phyloP scores from a whole-genome alignment of 768 basidiomycete genomes.

The Lactifluus volemus region DNA sequence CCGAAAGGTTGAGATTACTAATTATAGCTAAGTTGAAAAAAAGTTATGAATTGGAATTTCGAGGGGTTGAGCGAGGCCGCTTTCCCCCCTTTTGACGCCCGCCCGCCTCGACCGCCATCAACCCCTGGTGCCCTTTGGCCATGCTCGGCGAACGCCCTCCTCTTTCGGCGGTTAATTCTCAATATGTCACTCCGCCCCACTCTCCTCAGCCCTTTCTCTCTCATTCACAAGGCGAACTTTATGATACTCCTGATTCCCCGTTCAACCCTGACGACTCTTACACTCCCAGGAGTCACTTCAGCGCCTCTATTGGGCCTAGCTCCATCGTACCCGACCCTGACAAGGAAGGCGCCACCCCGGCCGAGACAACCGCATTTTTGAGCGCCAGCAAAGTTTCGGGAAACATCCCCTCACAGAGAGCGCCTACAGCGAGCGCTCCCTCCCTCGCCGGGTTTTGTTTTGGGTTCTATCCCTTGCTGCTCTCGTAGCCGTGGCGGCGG shows the following conservation, averaged over 20 bases:
- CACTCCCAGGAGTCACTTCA: neutral
- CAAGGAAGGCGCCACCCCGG: neutral
- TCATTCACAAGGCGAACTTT: neutral
- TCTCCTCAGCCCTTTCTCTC: neutral
- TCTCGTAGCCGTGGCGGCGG: conserved; percentile 2
- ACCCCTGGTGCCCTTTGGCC: neutral
- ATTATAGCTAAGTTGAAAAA: neutral
- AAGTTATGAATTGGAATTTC: neutral
- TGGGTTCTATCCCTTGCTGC: conserved; percentile 1
- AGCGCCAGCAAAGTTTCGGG: neutral
- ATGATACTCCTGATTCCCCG: neutral
- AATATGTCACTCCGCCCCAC: conserved; percentile 7
- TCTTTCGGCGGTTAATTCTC: conserved; percentile 1
- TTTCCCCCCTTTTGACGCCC: neutral
- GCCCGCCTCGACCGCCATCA: neutral
- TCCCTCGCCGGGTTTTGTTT: conserved; percentile 1
- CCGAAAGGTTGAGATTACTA: neutral
- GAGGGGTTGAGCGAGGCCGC: too few relatives aligned
- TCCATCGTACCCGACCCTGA: neutral
- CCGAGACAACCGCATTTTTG: neutral
- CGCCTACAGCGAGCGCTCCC: neutral
- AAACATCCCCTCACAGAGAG: neutral
- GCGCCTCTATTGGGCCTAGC: neutral
- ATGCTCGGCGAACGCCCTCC: conserved; percentile 18
- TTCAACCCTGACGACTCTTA: neutral